Conservation (phyloP, 2,329 filamentous ascomycete species). For the Pleomassaria siparia region DNA sequence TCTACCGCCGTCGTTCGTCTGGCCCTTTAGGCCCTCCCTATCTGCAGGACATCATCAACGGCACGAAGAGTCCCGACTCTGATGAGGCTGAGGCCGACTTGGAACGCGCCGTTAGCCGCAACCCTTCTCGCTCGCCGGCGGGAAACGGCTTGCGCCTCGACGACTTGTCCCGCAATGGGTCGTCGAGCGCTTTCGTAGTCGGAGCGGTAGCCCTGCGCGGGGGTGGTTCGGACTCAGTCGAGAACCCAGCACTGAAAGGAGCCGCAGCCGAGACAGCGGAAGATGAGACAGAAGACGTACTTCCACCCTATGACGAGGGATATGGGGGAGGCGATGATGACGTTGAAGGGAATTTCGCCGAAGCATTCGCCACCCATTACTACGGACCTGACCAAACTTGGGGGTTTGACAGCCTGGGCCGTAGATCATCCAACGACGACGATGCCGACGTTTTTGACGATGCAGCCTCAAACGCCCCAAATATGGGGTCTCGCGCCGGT, state of each 20-base stretch:
- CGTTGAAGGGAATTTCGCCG: slow-evolving; percentile 24
- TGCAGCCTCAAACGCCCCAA: slow-evolving; percentile 24
- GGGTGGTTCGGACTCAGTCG: slow-evolving; percentile 38
- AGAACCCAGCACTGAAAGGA: slow-evolving; percentile 37
- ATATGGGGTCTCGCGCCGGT: slow-evolving; percentile 19
- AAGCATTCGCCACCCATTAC: slow-evolving; percentile 7
- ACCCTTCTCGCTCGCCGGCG: slow-evolving; percentile 53
- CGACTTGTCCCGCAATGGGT: slow-evolving; percentile 86
- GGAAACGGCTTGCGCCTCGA: slow-evolving; percentile 88
- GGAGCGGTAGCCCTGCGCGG: slow-evolving; percentile 47
- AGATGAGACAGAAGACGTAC: slow-evolving; percentile 19
- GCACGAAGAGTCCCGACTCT: slow-evolving; percentile 54
- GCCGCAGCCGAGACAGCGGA: slow-evolving; percentile 36
- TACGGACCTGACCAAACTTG: slow-evolving; percentile 19
- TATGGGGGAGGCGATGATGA: slow-evolving; percentile 19
- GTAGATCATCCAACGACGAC: background rate
- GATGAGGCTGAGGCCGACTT: slow-evolving; percentile 44
- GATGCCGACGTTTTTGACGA: slow-evolving; percentile 19
- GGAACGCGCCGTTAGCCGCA: slow-evolving; percentile 27
- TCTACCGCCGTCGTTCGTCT: slow-evolving; percentile 85
- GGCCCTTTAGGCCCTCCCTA: slow-evolving; percentile 76
- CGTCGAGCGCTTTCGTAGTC: slow-evolving; percentile 84
- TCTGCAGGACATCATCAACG: slow-evolving; percentile 70
- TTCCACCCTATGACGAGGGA: slow-evolving; percentile 22
- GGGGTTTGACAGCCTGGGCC: slow-evolving; percentile 19